These are phyloP conservation scores for Pyrenophora seminiperda DNA, from an alignment of 2,329 filamentous ascomycete species.

Conservation along the genomic window DNA sequence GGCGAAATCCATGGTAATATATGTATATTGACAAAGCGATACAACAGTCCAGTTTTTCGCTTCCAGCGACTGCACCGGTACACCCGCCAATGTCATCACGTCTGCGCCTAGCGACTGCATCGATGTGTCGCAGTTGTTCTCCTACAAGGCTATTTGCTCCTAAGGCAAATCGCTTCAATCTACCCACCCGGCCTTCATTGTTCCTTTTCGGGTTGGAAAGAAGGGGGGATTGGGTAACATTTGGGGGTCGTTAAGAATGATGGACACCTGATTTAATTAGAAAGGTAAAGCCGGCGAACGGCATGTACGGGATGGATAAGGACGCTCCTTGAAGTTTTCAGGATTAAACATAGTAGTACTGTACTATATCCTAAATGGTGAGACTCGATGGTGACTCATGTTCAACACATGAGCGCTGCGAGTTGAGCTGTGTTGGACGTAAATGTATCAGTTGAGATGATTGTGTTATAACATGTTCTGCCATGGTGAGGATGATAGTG, in stretches of 20 bases:
- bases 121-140: slow-evolving; percentile 6
- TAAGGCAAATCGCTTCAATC: too few species aligned
- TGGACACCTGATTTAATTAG: too few species aligned
- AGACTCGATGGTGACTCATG: neutral
- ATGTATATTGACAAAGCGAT: too few species aligned
- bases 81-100: neutral
- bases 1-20: neutral
- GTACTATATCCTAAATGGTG: neutral
- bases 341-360: too few species aligned
- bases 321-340: neutral
- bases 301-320: too few species aligned
- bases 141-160: slow-evolving; percentile 7
- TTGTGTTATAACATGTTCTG: too few species aligned
- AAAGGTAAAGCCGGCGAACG: too few species aligned
- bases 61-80: slow-evolving; percentile 1
- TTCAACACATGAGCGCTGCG: slow-evolving; percentile 2
- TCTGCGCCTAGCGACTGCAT: slow-evolving; percentile 8
- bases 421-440: too few species aligned
- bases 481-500: too few species aligned
- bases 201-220: neutral
- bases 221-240: neutral
- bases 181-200: too few species aligned
- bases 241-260: too few species aligned
- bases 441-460: too few species aligned
- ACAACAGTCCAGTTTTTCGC: slow-evolving; percentile 7